Percentiles rank a stretch among this genome's conserved stretches.
Conservation (phyloP, 495 filamentous ascomycete species). For the Penicillium roqueforti region DNA sequence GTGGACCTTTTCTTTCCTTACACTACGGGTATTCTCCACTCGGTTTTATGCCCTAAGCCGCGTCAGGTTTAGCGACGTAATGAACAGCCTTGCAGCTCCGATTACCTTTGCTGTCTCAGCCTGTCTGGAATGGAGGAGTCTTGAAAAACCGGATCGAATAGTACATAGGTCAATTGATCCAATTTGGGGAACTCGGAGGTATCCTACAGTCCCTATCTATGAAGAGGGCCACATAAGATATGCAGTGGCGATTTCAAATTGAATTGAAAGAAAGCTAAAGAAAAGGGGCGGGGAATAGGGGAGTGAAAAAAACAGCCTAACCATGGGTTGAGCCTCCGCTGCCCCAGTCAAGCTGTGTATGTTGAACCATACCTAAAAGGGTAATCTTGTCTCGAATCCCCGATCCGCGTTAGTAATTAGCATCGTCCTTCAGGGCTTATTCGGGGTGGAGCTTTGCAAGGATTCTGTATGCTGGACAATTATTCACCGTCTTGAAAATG, state of each 20-base stretch:
- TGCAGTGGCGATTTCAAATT: not conserved
- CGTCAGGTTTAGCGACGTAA: slow-evolving; percentile 19
- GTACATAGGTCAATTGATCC: not conserved
- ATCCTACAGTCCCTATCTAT: not conserved
- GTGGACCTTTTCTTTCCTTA: slow-evolving; percentile 20
- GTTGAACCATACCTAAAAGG: slow-evolving; percentile 15
- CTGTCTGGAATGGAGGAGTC: slow-evolving; percentile 10
- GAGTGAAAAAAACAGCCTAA: slow-evolving; percentile 13
- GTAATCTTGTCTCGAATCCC: slow-evolving; percentile 17
- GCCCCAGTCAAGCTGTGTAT: slow-evolving; percentile 8
- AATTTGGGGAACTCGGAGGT: not conserved
- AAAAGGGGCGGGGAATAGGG: slow-evolving; percentile 26
- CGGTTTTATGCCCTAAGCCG: slow-evolving; percentile 17
- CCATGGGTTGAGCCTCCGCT: slow-evolving; percentile 32
- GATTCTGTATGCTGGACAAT: slow-evolving; percentile 3
- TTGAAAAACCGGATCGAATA: slow-evolving; percentile 1
- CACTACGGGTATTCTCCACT: slow-evolving; percentile 28
- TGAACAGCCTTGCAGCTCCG: slow-evolving; percentile 18
- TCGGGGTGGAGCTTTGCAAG: slow-evolving; percentile 13
- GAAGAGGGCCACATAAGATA: not conserved
- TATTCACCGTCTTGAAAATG: not conserved
- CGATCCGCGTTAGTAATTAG: slow-evolving; percentile 19
- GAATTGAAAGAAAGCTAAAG: slow-evolving; percentile 2
- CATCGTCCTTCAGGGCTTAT: slow-evolving; percentile 20
- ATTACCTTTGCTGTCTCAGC: slow-evolving; percentile 13